Conservation (phyloP, 352 stramenopile species). For the Blastocystis sp. region DNA sequence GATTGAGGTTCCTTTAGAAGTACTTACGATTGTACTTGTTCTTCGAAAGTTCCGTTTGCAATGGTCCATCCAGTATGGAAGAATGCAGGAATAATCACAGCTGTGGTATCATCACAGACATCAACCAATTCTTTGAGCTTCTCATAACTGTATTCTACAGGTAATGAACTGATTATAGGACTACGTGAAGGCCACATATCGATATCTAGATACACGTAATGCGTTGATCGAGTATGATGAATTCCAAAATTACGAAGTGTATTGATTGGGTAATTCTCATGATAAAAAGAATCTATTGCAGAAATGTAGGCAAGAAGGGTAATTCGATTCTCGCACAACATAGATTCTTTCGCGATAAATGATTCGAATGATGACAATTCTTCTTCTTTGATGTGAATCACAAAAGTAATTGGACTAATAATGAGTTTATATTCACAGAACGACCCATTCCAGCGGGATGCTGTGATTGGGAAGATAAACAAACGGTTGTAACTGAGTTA, state of each 20-base stretch:
- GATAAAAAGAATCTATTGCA: not conserved
- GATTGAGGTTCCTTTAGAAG: not conserved
- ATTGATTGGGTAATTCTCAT: slow-evolving; percentile 60
- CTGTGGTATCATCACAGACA: not conserved
- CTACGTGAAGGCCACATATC: slow-evolving; percentile 41
- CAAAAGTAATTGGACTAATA: slow-evolving; percentile 20
- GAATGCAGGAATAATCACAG: slow-evolving; percentile 32
- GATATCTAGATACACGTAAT: slow-evolving; percentile 44
- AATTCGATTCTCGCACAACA: not conserved
- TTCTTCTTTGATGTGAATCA: slow-evolving; percentile 24
- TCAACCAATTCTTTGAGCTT: not conserved
- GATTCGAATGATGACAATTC: not conserved
- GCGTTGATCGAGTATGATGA: slow-evolving; percentile 1
- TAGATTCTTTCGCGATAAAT: not conserved
- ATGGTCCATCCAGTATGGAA: slow-evolving; percentile 21
- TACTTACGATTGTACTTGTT: slow-evolving; percentile 7
- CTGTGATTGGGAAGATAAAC: not conserved
- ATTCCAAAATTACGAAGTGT: slow-evolving; percentile 54
- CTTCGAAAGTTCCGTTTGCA: not conserved
- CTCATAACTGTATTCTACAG: slow-evolving; percentile 1
- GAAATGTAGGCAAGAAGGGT: not conserved
- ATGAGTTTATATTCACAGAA: not conserved
- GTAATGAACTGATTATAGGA: not conserved
- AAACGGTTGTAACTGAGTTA: slow-evolving; percentile 13
- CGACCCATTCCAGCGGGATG: slow-evolving; percentile 13